These are phyloP conservation scores for Pleurotus tuoliensis DNA, from an alignment of 768 basidiomycete species.

Conservation along the genomic window DNA sequence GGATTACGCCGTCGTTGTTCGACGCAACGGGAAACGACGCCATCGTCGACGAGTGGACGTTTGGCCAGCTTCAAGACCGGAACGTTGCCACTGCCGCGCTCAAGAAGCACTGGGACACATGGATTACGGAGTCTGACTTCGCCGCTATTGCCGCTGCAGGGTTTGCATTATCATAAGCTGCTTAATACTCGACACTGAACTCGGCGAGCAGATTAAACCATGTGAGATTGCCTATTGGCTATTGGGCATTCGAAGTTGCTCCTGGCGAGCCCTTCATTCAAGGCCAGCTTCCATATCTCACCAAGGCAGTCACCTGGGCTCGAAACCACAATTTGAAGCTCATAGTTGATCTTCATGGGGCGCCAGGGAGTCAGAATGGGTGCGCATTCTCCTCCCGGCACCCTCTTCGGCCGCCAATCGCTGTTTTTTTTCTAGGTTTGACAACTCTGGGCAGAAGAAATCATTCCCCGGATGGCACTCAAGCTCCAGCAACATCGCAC, in stretches of 20 bases:
- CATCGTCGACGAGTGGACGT: conserved; percentile 79
- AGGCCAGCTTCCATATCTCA: conserved; percentile 70
- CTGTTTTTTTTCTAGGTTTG: conserved; percentile 45
- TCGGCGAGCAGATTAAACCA: conserved; percentile 59
- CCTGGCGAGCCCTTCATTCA: conserved; percentile 75
- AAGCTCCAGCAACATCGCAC: conserved; percentile 58
- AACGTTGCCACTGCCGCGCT: conserved; percentile 47
- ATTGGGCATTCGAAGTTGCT: conserved; percentile 84
- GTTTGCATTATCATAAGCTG: conserved; percentile 26
- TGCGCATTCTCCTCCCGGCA: conserved; percentile 24
- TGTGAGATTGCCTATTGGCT: conserved; percentile 82
- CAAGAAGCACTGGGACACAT: conserved; percentile 73
- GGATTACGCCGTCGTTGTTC: conserved; percentile 77
- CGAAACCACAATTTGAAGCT: conserved; percentile 67
- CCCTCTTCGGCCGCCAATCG: conserved; percentile 2
- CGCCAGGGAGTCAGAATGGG: conserved; percentile 75
- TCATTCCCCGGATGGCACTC: conserved; percentile 67
- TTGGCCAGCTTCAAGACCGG: conserved; percentile 56
- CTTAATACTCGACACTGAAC: too few species aligned
- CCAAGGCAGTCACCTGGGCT: conserved; percentile 70
- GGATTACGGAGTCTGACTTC: conserved; percentile 84
- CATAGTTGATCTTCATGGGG: conserved; percentile 73
- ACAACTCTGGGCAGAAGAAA: conserved; percentile 73
- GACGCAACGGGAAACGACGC: conserved; percentile 55
- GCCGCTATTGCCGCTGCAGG: conserved; percentile 69